Percentiles rank a stretch among this genome's conserved stretches.
Conservation (phyloP, 768 basidiomycete genomes). For the Atractiella rhizophila region DNA sequence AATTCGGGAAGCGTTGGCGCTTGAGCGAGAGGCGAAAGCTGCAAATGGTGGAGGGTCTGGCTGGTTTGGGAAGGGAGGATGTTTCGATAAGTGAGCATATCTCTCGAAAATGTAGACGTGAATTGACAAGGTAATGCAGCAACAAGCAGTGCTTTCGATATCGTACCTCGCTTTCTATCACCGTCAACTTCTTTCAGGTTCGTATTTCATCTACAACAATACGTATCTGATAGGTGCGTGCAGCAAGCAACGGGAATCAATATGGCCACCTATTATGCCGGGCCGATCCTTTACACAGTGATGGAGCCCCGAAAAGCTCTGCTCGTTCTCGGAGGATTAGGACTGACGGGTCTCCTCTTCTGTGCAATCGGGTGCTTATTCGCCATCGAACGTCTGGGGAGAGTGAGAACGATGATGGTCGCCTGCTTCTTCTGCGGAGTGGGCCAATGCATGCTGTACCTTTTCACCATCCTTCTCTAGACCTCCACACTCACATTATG, state of each 20-base stretch:
- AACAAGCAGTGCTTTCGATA: conserved; percentile 15
- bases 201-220: too few relatives aligned
- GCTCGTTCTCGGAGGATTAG: conserved; percentile 12
- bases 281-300: conserved; percentile 2
- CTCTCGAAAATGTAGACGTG: too few relatives aligned
- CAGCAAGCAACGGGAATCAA: conserved; percentile 14
- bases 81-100: too few relatives aligned
- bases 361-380: conserved; percentile 11
- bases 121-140: neutral
- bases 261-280: conserved; percentile 14
- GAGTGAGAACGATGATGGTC: conserved; percentile 7
- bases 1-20: too few relatives aligned
- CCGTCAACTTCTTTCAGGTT: conserved; percentile 10
- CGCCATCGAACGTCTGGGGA: conserved; percentile 9
- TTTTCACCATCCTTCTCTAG: too few relatives aligned
- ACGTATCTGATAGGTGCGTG: conserved; percentile 7
- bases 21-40: too few relatives aligned
- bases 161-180: conserved; percentile 12
- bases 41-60: too few relatives aligned
- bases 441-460: neutral
- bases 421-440: neutral
- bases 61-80: too few relatives aligned
- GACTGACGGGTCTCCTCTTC: too few relatives aligned
- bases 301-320: conserved; percentile 4
- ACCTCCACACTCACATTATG: too few relatives aligned